A percentile compares a stretch with the other conserved stretches of the same genome.
Conservation (phyloP, 805 yeast species). For the Candida tibetensis region DNA sequence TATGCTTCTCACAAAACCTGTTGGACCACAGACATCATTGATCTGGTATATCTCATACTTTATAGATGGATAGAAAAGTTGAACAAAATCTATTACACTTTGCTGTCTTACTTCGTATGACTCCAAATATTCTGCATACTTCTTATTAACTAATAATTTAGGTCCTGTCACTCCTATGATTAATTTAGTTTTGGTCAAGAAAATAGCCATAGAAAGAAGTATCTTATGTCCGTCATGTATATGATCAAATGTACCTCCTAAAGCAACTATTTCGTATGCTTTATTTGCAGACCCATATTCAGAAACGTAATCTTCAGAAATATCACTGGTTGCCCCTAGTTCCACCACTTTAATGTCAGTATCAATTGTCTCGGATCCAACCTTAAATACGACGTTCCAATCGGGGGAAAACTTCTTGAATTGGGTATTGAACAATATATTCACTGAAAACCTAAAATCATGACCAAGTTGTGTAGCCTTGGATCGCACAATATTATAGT, state of each 20-base stretch:
- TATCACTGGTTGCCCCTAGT: no score
- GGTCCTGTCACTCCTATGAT: slow-evolving; percentile 86
- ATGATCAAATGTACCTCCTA: slow-evolving; percentile 98
- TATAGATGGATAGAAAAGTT: slow-evolving; percentile 37
- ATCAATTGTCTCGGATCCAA: not conserved
- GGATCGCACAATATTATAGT: slow-evolving; percentile 28
- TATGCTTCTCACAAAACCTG: slow-evolving; percentile 69
- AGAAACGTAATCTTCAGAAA: no score
- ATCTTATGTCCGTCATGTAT: slow-evolving; percentile 94
- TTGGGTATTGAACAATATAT: slow-evolving; percentile 25
- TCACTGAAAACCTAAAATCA: slow-evolving; percentile 27
- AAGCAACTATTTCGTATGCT: slow-evolving; percentile 44
- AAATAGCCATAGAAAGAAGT: slow-evolving; percentile 68
- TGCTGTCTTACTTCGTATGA: slow-evolving; percentile 49
- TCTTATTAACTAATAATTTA: slow-evolving; percentile 68
- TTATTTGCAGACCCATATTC: not conserved
- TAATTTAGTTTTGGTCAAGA: slow-evolving; percentile 50
- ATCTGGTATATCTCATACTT: slow-evolving; percentile 57
- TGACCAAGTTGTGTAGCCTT: slow-evolving; percentile 17
- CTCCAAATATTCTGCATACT: slow-evolving; percentile 64
- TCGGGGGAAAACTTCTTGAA: not conserved
- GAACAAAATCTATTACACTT: slow-evolving; percentile 49
- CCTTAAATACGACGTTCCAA: slow-evolving; percentile 2
- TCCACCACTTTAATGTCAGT: not conserved
- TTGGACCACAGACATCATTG: slow-evolving; percentile 91